Percentiles rank a stretch among this genome's conserved stretches.
Conservation (phyloP, 2,329 filamentous ascomycete species). For the Talaromyces sp. region DNA sequence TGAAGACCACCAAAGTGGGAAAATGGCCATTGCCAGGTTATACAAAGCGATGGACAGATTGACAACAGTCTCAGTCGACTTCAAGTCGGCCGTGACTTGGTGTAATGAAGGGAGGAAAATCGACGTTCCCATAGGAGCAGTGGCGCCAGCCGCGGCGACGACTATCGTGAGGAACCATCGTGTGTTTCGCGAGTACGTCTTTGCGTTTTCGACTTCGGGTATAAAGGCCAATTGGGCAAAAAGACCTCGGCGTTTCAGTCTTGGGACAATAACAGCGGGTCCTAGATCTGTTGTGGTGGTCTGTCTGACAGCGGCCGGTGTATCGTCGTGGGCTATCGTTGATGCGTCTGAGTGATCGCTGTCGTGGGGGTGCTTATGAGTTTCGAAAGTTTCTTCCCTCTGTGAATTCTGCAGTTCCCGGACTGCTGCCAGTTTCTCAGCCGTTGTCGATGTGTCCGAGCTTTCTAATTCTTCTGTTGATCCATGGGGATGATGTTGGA, state of each 20-base stretch:
- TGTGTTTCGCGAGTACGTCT: slow-evolving; percentile 64
- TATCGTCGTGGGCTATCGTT: slow-evolving; percentile 1
- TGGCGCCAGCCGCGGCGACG: slow-evolving; percentile 70
- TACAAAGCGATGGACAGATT: slow-evolving; percentile 76
- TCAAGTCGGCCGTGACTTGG: slow-evolving; percentile 57
- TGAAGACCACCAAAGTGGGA: slow-evolving; percentile 81
- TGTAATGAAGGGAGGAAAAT: slow-evolving; percentile 74
- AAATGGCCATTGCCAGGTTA: slow-evolving; percentile 78
- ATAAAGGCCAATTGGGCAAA: slow-evolving; percentile 66
- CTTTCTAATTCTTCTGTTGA: not conserved
- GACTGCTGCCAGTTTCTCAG: not conserved
- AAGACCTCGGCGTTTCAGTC: slow-evolving; percentile 61
- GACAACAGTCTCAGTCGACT: slow-evolving; percentile 59
- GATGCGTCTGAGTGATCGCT: slow-evolving; percentile 7
- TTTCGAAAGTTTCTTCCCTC: not conserved
- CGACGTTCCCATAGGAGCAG: slow-evolving; percentile 75
- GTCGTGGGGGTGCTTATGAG: not conserved
- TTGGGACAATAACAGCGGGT: slow-evolving; percentile 45
- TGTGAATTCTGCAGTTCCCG: not conserved
- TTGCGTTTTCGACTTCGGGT: slow-evolving; percentile 72
- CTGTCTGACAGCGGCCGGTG: slow-evolving; percentile 10
- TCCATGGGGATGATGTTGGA: not conserved
- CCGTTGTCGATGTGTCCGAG: not conserved
- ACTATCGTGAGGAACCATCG: slow-evolving; percentile 84
- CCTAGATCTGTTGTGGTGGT: slow-evolving; percentile 22